phyloP scores from a whole-genome alignment of 768 basidiomycete genomes.

The Tulasnella sp. region DNA sequence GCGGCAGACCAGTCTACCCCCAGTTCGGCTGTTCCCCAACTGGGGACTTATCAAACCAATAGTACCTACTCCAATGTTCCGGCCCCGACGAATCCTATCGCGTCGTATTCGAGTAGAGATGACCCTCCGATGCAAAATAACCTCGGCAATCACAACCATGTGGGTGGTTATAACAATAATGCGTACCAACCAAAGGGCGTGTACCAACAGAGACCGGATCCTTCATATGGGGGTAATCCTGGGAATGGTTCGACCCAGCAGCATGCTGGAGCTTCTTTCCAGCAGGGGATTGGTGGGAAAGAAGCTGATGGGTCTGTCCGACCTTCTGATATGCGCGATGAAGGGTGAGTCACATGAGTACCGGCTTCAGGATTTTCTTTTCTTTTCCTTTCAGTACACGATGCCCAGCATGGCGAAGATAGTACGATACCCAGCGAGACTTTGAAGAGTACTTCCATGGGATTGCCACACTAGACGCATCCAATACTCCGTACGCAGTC shows the following conservation, averaged over 20 bases:
- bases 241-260: slow-evolving; percentile 22
- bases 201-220: slow-evolving; percentile 42
- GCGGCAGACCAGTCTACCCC: background rate
- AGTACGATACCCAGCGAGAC: too few species aligned
- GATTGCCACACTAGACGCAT: background rate
- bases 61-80: background rate
- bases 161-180: slow-evolving; percentile 17
- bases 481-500: background rate
- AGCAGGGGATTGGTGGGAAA: slow-evolving; percentile 19
- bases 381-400: background rate
- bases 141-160: slow-evolving; percentile 32
- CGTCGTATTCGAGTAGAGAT: slow-evolving; percentile 23
- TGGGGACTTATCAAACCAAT: background rate
- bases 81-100: slow-evolving; percentile 19
- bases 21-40: background rate
- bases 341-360: slow-evolving; percentile 84
- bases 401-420: background rate
- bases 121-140: background rate
- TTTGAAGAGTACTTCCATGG: background rate
- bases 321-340: slow-evolving; percentile 91
- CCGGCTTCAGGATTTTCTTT: slow-evolving; percentile 12
- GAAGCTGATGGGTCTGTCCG: slow-evolving; percentile 34
- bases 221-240: slow-evolving; percentile 6
- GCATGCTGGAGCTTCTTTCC: slow-evolving; percentile 41
- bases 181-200: slow-evolving; percentile 61